Evolutionary conservation across 2,329 filamentous ascomycete species (phyloP), one percentile per base, ranked within the genome.

Genomic region (Tothia fuscella): DNA sequence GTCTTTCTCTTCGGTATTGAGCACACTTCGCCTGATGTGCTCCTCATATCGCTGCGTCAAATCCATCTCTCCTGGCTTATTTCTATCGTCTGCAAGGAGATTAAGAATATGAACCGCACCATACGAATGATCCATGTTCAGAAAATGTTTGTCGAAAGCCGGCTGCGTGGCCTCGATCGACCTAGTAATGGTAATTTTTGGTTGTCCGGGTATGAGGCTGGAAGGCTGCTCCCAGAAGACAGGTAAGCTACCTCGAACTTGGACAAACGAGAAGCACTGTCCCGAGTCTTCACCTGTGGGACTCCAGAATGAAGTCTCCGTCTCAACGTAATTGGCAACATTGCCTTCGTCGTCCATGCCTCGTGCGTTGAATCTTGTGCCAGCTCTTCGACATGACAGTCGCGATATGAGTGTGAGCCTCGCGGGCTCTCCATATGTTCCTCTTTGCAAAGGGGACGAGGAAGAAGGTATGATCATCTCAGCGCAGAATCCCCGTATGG

Each of bases 311-410:
- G 89, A 78, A 0, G 87, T 93, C 62, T 98, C 91, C 0, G 87
- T 91, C 61, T 98, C 91, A n/a, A 96, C 91, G 61, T 94, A 98
- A 60, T 98, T 98, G 46, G 91, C 88, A 21, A 96, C 91, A 53
- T 96, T 86, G 12, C 91, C 91, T 55, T 96, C 87, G 57, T 98
- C 91, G 55, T 98, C 91, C 49, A 98, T 94, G 29, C 91, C 91
- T 50, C 91, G 75, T n/a, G 89, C 82, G 59, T 96, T 96, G 69
- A 96, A 98, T 30, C 91, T 76, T 13, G 91, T 98, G 17, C 91
- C 91, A 14, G 91, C 91, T 63, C 89, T 77, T 51, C 79, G 74
- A 55, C 88, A 96, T 2, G 91, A 96, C 28, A 96, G 68, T 24
- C 91, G 76, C 2, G 91, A 96, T 47, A 96, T 91, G 17, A 96